These are phyloP conservation scores for Cadophora gregata DNA, from an alignment of 2,329 filamentous ascomycete species.

Conservation along the genomic window DNA sequence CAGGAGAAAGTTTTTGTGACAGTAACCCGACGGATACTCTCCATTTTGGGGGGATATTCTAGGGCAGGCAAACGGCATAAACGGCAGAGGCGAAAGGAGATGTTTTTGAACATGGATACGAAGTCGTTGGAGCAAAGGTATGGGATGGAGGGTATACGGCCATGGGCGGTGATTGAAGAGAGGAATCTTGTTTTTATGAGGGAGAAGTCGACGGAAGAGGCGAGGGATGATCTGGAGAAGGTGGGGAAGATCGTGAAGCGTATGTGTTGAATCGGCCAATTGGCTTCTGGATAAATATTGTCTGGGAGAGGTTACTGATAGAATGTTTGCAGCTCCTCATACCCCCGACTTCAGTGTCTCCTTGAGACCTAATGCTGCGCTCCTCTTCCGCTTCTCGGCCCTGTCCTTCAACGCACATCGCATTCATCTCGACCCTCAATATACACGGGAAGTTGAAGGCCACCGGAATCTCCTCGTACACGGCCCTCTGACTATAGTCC, in stretches of 20 bases:
- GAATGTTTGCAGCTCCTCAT: constrained; percentile 28
- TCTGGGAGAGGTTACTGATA: constrained; percentile 20
- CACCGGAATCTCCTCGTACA: constrained; percentile 81
- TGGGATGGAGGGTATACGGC: constrained; percentile 3
- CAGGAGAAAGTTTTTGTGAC: constrained; percentile 44
- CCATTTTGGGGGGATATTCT: background rate
- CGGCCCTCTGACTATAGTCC: constrained; percentile 78
- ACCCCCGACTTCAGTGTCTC: constrained; percentile 59
- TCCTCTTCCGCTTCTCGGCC: constrained; percentile 90
- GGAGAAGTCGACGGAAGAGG: constrained; percentile 40
- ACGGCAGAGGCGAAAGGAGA: constrained; percentile 1
- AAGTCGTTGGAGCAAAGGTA: background rate
- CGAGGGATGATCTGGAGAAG: constrained; percentile 29
- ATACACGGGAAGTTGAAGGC: constrained; percentile 74
- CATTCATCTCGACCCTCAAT: constrained; percentile 83
- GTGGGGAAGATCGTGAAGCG: constrained; percentile 36
- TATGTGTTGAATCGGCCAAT: constrained; percentile 22
- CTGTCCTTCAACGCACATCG: constrained; percentile 91
- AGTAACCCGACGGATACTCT: constrained; percentile 38
- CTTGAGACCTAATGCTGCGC: constrained; percentile 68
- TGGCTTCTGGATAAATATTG: constrained; percentile 18
- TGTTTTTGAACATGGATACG: background rate
- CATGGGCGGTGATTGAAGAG: constrained; percentile 56
- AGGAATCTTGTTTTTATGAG: constrained; percentile 70
- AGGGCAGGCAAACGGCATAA: background rate